A percentile compares a stretch with the other conserved stretches of the same genome.
Conservation (phyloP, 192 early-diverging fungal genomes). For the Coemansia sp. region DNA sequence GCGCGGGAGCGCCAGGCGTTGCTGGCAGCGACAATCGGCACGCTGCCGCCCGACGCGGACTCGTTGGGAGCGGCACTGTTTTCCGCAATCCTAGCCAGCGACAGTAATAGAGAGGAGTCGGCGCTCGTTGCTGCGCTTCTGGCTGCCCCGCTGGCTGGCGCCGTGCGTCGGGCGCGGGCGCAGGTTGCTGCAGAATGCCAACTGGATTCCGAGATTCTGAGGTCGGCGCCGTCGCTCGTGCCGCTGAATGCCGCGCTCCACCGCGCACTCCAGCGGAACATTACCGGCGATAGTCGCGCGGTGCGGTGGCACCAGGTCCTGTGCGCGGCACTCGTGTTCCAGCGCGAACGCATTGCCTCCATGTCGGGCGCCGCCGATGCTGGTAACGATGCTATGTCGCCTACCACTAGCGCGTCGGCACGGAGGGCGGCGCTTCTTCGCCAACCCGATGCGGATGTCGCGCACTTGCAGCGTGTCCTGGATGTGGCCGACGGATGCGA, state of each 20-base stretch:
- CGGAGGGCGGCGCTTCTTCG: slow-evolving; percentile 36
- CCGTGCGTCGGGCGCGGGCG: slow-evolving; percentile 18
- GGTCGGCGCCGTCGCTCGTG: slow-evolving; percentile 13
- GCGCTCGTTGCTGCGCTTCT: not conserved
- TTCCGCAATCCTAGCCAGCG: not conserved
- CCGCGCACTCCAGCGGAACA: slow-evolving; percentile 16
- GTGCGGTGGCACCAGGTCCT: slow-evolving; percentile 38
- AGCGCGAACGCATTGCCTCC: slow-evolving; percentile 28
- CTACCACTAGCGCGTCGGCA: not conserved
- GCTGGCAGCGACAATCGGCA: slow-evolving; percentile 33
- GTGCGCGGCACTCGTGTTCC: slow-evolving; percentile 23
- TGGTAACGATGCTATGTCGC: not conserved
- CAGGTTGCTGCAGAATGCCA: slow-evolving; percentile 15
- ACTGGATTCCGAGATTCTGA: not conserved
- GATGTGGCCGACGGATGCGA: slow-evolving; percentile 36
- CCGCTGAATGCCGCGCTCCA: slow-evolving; percentile 25
- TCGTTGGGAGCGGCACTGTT: slow-evolving; percentile 7
- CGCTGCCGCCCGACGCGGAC: slow-evolving; percentile 9
- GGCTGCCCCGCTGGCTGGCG: slow-evolving; percentile 1
- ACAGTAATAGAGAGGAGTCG: not conserved
- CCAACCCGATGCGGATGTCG: slow-evolving; percentile 33
- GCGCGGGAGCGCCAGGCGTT: slow-evolving; percentile 14
- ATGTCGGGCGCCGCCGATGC: not conserved
- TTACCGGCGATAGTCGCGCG: not conserved
- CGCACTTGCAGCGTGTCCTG: slow-evolving; percentile 25